These are phyloP conservation scores for Fusarium setosum DNA, from an alignment of 2,329 filamentous ascomycete genomes.

Conservation along the genomic window DNA sequence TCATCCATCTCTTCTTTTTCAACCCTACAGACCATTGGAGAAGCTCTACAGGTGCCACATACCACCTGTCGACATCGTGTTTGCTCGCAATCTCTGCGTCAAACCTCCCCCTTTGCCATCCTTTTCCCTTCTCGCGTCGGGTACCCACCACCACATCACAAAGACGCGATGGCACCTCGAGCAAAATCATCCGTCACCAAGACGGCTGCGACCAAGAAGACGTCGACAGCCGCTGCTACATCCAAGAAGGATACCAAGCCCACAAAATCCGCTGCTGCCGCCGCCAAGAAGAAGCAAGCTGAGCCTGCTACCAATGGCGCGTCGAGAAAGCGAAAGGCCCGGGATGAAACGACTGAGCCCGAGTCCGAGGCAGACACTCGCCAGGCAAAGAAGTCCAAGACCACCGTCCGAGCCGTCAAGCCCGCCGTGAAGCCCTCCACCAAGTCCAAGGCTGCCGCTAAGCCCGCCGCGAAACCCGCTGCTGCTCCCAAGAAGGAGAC, in stretches of 20 bases:
- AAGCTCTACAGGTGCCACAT: background rate
- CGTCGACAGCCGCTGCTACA: constrained; percentile 32
- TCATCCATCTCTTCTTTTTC: background rate
- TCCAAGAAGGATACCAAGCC: constrained; percentile 41
- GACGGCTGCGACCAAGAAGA: constrained; percentile 42
- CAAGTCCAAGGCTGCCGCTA: constrained; percentile 38
- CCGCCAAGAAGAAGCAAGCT: constrained; percentile 34
- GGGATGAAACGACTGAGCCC: constrained; percentile 40
- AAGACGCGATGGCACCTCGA: constrained; percentile 47
- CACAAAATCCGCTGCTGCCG: constrained; percentile 30
- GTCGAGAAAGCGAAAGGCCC: constrained; percentile 44
- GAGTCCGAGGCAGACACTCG: constrained; percentile 44
- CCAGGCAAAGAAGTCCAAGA: constrained; percentile 44
- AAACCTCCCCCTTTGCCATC: background rate
- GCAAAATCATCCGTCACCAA: constrained; percentile 42
- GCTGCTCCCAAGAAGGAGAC: constrained; percentile 53
- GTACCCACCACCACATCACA: constrained; percentile 16
- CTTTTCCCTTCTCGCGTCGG: constrained; percentile 7
- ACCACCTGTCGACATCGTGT: background rate
- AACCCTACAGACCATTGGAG: background rate
- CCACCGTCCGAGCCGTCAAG: constrained; percentile 41
- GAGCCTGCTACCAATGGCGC: constrained; percentile 38
- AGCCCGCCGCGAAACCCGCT: constrained; percentile 37
- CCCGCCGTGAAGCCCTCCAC: constrained; percentile 41
- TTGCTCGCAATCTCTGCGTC: background rate